phyloP scores from a whole-genome alignment of 176 grass and related monocot species.

The Oryza punctata region DNA sequence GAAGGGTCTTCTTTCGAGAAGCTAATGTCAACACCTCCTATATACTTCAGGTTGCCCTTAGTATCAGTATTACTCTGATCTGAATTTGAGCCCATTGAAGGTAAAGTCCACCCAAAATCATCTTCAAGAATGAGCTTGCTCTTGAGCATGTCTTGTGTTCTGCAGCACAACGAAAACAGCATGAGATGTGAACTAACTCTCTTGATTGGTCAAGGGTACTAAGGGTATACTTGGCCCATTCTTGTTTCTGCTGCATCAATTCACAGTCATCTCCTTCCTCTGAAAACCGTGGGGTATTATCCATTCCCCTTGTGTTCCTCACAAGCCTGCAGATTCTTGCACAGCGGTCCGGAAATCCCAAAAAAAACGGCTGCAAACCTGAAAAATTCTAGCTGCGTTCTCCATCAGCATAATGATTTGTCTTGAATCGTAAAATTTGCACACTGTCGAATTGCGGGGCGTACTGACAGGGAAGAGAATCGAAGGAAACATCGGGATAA shows the following conservation, averaged over 20 bases:
- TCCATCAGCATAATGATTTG: neutral
- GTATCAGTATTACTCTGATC: neutral
- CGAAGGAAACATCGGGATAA: neutral
- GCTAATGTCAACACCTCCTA: conserved; percentile 87
- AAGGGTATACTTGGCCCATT: conserved; percentile 52
- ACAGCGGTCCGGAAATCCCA: neutral
- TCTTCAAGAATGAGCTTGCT: conserved; percentile 59
- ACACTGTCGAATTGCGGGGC: neutral
- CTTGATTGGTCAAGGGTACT: neutral
- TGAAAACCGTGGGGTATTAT: neutral
- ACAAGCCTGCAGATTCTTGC: neutral
- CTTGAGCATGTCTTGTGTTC: conserved; percentile 79
- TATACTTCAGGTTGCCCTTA: conserved; percentile 50
- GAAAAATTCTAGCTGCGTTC: neutral
- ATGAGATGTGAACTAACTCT: neutral
- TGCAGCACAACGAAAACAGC: conserved; percentile 30
- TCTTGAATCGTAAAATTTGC: neutral
- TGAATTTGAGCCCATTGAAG: conserved; percentile 38
- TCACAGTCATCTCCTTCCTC: conserved; percentile 26
- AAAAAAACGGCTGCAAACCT: neutral
- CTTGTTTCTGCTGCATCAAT: conserved; percentile 39
- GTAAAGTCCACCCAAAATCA: conserved; percentile 63
- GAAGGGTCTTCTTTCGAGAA: conserved; percentile 78
- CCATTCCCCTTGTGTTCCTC: conserved; percentile 29
- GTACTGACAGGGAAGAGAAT: neutral